Conservation (phyloP, 1,284 basidiomycete species). For the Heterobasidion occidentale region DNA sequence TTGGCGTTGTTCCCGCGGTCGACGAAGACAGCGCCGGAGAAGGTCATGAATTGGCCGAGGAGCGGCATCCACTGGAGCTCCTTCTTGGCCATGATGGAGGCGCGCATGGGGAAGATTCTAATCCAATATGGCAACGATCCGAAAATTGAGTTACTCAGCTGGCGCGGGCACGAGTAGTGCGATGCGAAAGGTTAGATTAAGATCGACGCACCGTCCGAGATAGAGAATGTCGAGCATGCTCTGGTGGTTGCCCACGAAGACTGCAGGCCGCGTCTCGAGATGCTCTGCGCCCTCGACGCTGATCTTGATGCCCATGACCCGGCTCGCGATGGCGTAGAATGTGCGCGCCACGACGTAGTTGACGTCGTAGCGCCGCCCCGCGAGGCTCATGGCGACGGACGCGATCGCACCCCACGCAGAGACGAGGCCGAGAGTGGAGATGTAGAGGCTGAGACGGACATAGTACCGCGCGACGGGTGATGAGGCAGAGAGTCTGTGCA, state of each 20-base stretch:
- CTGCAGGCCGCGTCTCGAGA: constrained; percentile 57
- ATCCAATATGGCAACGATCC: constrained; percentile 1
- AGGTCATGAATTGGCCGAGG: constrained; percentile 87
- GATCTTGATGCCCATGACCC: constrained; percentile 63
- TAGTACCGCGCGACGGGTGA: constrained; percentile 63
- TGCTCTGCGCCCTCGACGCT: constrained; percentile 85
- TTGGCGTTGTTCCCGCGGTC: constrained; percentile 78
- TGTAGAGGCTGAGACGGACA: constrained; percentile 66
- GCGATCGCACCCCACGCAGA: constrained; percentile 74
- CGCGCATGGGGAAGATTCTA: constrained; percentile 78
- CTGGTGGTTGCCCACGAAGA: constrained; percentile 92
- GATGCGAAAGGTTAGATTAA: neutral
- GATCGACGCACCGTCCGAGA: constrained; percentile 61
- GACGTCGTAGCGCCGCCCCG: constrained; percentile 77
- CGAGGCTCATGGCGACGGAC: constrained; percentile 61
- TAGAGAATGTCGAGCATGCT: constrained; percentile 85
- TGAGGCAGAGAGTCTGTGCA: constrained; percentile 47
- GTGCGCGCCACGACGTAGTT: constrained; percentile 81
- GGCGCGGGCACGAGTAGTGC: neutral
- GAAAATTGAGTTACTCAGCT: neutral
- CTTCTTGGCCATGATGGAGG: constrained; percentile 92
- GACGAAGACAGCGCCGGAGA: constrained; percentile 92
- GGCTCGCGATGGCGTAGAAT: constrained; percentile 72
- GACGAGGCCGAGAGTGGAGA: constrained; percentile 53
- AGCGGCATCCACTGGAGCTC: constrained; percentile 81